Evolutionary conservation across 1,139 yeast species (phyloP), one percentile per base, ranked within the genome.

Genomic region (Geotrichum siamense): DNA sequence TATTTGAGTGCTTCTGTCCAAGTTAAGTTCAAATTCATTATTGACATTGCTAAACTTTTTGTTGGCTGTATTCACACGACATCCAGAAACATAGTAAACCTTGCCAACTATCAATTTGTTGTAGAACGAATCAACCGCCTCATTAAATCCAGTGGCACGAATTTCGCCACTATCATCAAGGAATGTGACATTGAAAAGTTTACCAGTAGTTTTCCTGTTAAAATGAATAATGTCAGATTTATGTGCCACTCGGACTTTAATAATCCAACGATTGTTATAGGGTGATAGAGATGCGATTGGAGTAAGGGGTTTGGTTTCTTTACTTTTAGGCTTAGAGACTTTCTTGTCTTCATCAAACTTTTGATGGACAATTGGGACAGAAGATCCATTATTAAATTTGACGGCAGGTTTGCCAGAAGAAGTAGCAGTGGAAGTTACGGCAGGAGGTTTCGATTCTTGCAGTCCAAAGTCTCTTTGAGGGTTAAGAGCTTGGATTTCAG

Each of bases 81-180:
- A 94, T 57, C 80, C 82, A 31, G 93, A 76, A 28, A 93, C 71
- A 57, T 81, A 85, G 62, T 86, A 93, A 4, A 85, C 94, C 60
- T 83, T 81, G 27, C 96, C 96, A 59, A 87, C 97, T 62, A 83
- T 83, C 48, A 93, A 69, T 38, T 78, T 58, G 54, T 81, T 82
- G 64, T 76, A 81, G 57, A 76, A 82, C 58, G 76, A 78, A 50
- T 84, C 94, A 5, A 93, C 96, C 53, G 76, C 74, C 37, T 86
- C 93, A 60, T 84, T 85, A 65, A 93, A 93, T 3, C 94, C 96
- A 6, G 97, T 87, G 13, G 95, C 97, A 57, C 94, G 76, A 56
- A 93, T 93, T 67, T 91, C 98, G 57, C 94, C 96, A 5, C 96
- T 82, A 61, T 93, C 95, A 61, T 93, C 99, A 52, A 89, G 68